phyloP scores from a whole-genome alignment of 345 rosid species.

The Diplotaxis tenuifolia region DNA sequence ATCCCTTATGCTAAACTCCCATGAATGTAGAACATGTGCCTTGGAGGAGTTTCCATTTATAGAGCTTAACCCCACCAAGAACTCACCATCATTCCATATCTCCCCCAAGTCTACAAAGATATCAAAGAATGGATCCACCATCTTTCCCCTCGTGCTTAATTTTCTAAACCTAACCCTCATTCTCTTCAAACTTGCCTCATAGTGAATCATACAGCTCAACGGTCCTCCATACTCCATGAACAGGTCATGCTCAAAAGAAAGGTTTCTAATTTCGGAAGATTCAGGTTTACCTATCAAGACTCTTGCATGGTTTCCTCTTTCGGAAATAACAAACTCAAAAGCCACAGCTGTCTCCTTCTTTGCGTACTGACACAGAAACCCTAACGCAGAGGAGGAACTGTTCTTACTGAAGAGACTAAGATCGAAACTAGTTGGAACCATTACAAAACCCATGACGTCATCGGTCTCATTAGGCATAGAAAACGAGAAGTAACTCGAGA shows the following conservation, averaged over 20 bases:
- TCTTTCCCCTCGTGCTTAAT: conserved; percentile 41
- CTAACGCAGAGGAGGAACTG: conserved; percentile 38
- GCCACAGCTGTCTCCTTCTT: conserved; percentile 21
- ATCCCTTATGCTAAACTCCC: conserved; percentile 57
- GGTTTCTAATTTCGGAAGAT: conserved; percentile 40
- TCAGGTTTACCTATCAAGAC: conserved; percentile 56
- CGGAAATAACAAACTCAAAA: conserved; percentile 54
- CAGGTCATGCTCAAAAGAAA: conserved; percentile 37
- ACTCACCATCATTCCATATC: conserved; percentile 48
- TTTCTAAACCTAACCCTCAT: conserved; percentile 65
- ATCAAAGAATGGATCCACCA: conserved; percentile 57
- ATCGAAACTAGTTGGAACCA: conserved; percentile 52
- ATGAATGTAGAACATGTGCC: conserved; percentile 51
- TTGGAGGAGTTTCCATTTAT: conserved; percentile 57
- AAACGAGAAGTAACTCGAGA: conserved; percentile 72
- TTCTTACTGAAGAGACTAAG: conserved; percentile 40
- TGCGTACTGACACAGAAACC: conserved; percentile 4
- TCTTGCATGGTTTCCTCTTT: conserved; percentile 47
- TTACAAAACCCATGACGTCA: conserved; percentile 61
- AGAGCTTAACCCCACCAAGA: conserved; percentile 64
- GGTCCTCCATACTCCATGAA: conserved; percentile 50
- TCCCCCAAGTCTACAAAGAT: conserved; percentile 52
- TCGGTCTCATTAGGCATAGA: conserved; percentile 45
- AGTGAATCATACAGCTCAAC: conserved; percentile 73
- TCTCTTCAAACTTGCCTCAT: conserved; percentile 59